These are phyloP conservation scores for Candida dajiaensis DNA, from an alignment of 805 yeast species.

Conservation along the genomic window DNA sequence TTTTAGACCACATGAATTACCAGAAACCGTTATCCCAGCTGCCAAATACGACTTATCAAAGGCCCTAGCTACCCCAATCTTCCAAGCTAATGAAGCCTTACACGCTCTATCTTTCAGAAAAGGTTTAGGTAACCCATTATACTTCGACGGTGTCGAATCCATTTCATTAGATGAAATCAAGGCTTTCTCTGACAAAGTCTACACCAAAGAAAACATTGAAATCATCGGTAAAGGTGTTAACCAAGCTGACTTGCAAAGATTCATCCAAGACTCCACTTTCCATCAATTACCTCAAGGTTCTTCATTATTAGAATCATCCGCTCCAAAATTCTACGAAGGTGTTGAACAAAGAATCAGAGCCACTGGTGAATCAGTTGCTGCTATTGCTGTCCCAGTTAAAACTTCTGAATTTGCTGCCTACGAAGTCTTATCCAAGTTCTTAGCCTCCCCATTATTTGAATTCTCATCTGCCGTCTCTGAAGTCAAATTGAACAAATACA, in stretches of 20 bases:
- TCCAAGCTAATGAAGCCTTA: constrained; percentile 68
- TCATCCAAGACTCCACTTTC: constrained; percentile 63
- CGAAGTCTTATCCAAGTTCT: constrained; percentile 65
- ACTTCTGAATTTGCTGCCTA: constrained; percentile 57
- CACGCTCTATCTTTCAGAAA: constrained; percentile 78
- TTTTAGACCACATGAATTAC: constrained; percentile 78
- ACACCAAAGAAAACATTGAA: constrained; percentile 64
- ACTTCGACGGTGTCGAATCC: constrained; percentile 59
- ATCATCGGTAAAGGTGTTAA: constrained; percentile 70
- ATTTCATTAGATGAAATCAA: constrained; percentile 60
- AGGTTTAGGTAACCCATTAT: constrained; percentile 82
- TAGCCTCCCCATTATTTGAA: constrained; percentile 54
- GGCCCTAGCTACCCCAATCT: constrained; percentile 45
- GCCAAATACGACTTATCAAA: constrained; percentile 58
- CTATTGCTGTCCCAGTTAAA: constrained; percentile 75
- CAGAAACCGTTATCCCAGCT: constrained; percentile 77
- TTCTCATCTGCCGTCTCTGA: constrained; percentile 46
- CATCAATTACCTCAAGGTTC: constrained; percentile 58
- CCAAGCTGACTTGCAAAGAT: constrained; percentile 60
- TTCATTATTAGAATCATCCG: constrained; percentile 33
- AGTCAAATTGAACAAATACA: constrained; percentile 54
- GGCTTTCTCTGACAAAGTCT: constrained; percentile 59
- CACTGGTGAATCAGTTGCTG: constrained; percentile 62
- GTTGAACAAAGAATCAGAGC: constrained; percentile 64
- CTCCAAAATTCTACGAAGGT: constrained; percentile 50